phyloP scores from a whole-genome alignment of 306 rosid species.

The Cucumis sativus region DNA sequence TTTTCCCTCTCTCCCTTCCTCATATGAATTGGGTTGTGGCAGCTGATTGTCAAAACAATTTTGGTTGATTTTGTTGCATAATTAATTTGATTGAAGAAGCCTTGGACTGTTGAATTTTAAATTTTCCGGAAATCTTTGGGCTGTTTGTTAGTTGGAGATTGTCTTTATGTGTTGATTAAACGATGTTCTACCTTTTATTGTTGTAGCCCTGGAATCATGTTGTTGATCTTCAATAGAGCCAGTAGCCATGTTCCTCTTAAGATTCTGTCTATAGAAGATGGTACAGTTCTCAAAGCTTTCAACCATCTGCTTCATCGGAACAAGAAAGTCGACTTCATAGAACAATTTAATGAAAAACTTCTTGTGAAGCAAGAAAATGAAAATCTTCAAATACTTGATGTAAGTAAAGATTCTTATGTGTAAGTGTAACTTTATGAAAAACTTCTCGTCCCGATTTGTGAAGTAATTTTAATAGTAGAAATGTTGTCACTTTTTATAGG shows the following conservation, averaged over 20 bases:
- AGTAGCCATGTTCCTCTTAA: constrained; percentile 78
- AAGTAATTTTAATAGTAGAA: not conserved
- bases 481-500: constrained; percentile 26
- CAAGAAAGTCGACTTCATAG: constrained; percentile 93
- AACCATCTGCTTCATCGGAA: constrained; percentile 80
- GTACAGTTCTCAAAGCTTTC: constrained; percentile 83
- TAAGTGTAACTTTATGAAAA: not conserved
- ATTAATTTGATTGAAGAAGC: not conserved
- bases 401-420: constrained; percentile 18
- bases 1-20: not conserved
- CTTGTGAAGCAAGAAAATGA: constrained; percentile 95
- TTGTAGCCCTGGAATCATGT: constrained; percentile 85
- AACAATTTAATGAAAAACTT: constrained; percentile 93
- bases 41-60: not conserved
- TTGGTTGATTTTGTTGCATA: not conserved
- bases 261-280: constrained; percentile 88
- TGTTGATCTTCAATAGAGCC: constrained; percentile 58
- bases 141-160: not conserved
- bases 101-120: not conserved
- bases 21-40: not conserved
- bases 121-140: not conserved
- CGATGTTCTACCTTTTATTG: constrained; percentile 10
- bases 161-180: not conserved
- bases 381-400: constrained; percentile 92
- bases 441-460: not conserved